Evolutionary conservation across 2,329 filamentous ascomycete species (phyloP).

Genomic region (Teratosphaeria gauchensis): DNA sequence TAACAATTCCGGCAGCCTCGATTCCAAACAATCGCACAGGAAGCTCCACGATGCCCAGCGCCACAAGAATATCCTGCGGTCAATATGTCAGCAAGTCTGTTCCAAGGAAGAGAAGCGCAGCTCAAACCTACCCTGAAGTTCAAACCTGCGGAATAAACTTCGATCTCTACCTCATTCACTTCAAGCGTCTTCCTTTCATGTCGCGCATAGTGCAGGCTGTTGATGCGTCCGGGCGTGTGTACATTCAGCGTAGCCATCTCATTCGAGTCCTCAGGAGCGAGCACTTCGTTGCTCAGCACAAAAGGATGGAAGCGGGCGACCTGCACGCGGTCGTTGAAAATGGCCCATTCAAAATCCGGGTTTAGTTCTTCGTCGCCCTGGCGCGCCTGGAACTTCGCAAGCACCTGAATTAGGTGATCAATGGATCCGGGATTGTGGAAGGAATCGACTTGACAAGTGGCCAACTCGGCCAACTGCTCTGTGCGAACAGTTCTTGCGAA

Average conservation of each 20-base stretch:
- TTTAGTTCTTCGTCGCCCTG: neutral
- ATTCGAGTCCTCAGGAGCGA: neutral
- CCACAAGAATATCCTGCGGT: neutral
- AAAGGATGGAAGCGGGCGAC: neutral
- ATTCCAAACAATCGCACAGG: slow-evolving; percentile 18
- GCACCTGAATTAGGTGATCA: neutral
- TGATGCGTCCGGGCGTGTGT: neutral
- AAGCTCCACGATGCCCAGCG: neutral
- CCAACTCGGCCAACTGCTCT: neutral
- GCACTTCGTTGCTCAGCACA: neutral
- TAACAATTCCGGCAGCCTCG: slow-evolving; percentile 27
- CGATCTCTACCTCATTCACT: neutral
- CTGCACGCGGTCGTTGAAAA: neutral
- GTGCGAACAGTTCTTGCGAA: neutral
- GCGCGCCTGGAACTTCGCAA: neutral
- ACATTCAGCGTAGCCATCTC: neutral
- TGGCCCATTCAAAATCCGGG: neutral
- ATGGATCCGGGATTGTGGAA: neutral
- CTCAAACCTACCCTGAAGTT: neutral
- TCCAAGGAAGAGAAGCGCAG: neutral
- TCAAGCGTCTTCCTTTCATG: neutral
- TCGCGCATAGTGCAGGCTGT: neutral
- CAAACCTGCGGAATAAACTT: neutral
- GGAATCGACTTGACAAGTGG: neutral
- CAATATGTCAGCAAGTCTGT: neutral